A percentile compares a stretch with the other conserved stretches of the same genome.
These are phyloP conservation scores for Citrus mangshanensis DNA, from an alignment of 345 rosid genomes.

Conservation along the genomic window DNA sequence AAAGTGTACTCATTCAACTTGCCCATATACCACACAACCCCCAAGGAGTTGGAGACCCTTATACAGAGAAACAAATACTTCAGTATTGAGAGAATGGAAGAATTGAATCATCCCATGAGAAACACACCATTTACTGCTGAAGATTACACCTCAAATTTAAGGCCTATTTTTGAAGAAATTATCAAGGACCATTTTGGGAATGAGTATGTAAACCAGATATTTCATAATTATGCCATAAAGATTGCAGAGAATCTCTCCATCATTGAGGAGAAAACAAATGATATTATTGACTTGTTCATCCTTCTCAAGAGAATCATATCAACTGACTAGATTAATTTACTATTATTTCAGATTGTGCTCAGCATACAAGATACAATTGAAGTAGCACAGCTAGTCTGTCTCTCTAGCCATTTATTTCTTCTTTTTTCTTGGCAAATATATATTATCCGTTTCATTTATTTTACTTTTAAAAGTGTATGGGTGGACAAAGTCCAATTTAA, in stretches of 20 bases:
- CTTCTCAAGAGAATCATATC: neutral
- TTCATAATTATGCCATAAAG: neutral
- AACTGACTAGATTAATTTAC: neutral
- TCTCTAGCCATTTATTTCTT: too few relatives aligned
- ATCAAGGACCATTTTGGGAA: conserved; percentile 17
- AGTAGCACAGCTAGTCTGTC: too few relatives aligned
- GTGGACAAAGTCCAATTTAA: too few relatives aligned
- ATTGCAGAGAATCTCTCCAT: neutral
- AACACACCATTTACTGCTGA: neutral
- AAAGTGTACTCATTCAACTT: conserved; percentile 17
- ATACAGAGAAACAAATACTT: neutral
- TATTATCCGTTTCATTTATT: too few relatives aligned
- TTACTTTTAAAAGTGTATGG: too few relatives aligned
- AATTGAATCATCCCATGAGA: neutral
- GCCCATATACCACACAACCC: conserved; percentile 8
- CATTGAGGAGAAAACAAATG: neutral
- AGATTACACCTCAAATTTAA: neutral
- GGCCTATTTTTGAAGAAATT: conserved; percentile 17
- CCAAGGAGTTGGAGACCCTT: conserved; percentile 2
- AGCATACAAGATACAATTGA: too few relatives aligned
- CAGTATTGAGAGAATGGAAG: conserved; percentile 2
- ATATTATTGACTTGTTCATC: neutral
- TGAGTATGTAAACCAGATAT: conserved; percentile 1
- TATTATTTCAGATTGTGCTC: neutral
- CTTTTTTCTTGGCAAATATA: too few relatives aligned